These are phyloP conservation scores for Trypanosoma boissoni DNA, from an alignment of 208 protist species.

Conservation along the genomic window DNA sequence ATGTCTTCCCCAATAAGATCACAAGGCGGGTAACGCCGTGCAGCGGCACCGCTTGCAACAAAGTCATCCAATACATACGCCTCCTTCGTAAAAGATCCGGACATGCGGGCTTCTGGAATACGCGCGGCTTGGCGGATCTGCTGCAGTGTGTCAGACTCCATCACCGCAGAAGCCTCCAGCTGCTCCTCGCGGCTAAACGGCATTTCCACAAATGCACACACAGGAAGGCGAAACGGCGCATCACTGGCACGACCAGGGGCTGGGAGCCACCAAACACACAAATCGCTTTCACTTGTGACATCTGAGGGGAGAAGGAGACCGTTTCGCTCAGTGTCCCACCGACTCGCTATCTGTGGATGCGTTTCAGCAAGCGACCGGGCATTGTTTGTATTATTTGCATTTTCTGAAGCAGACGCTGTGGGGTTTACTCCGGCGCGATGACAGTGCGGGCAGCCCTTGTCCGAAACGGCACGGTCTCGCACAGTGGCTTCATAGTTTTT, in stretches of 20 bases:
- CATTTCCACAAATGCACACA: conserved; percentile 57
- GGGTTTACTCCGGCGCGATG: background rate
- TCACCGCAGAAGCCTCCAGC: conserved; percentile 29
- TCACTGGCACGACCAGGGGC: conserved; percentile 6
- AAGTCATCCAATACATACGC: conserved; percentile 16
- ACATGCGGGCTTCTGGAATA: conserved; percentile 35
- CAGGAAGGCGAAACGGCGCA: conserved; percentile 39
- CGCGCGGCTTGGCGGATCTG: conserved; percentile 42
- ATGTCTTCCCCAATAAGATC: conserved; percentile 23
- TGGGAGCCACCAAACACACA: conserved; percentile 62
- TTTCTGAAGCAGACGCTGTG: background rate
- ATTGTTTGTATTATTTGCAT: background rate
- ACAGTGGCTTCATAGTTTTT: conserved; percentile 55
- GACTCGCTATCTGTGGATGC: conserved; percentile 35
- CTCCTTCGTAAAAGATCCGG: conserved; percentile 23
- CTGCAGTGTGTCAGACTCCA: conserved; percentile 44
- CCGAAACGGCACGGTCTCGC: conserved; percentile 32
- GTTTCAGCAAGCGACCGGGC: conserved; percentile 31
- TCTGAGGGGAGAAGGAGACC: conserved; percentile 44
- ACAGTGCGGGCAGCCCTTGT: conserved; percentile 52
- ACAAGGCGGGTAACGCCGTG: background rate
- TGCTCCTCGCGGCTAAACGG: conserved; percentile 39
- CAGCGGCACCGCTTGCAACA: background rate
- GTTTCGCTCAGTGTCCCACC: conserved; percentile 60
- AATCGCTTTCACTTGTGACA: conserved; percentile 41